Conservation (phyloP, 176 grass and related monocot genomes). For the Aegilops longissima region DNA sequence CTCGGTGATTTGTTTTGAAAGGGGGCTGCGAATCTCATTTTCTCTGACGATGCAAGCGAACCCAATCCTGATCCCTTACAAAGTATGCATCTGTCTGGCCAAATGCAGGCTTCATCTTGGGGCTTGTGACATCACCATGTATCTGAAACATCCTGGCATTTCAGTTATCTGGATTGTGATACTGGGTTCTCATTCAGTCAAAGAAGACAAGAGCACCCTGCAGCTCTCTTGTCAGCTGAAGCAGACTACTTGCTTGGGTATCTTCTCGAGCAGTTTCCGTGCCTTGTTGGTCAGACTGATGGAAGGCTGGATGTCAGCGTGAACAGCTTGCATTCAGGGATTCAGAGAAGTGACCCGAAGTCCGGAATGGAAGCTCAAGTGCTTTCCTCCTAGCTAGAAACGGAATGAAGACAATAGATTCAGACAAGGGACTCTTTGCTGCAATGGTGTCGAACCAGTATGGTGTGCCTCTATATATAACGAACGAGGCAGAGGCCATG, state of each 20-base stretch:
- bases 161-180: not conserved
- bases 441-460: not conserved
- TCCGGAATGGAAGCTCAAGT: not conserved
- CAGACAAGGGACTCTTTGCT: not conserved
- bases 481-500: not conserved
- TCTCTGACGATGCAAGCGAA: not conserved
- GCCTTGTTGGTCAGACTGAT: not conserved
- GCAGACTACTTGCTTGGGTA: not conserved
- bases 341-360: not conserved
- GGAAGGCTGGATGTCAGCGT: not conserved
- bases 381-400: not conserved
- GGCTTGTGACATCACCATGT: no score
- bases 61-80: not conserved
- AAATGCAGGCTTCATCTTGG: not conserved
- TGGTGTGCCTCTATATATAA: slow-evolving; percentile 32
- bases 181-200: not conserved
- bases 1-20: no score
- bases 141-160: not conserved
- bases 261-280: not conserved
- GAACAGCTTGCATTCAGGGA: not conserved
- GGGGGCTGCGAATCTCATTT: not conserved
- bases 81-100: not conserved
- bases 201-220: not conserved
- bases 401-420: not conserved
- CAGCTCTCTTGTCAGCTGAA: not conserved